Conservation (phyloP, 768 basidiomycete species). For the Phlegmacium glaucopus region DNA sequence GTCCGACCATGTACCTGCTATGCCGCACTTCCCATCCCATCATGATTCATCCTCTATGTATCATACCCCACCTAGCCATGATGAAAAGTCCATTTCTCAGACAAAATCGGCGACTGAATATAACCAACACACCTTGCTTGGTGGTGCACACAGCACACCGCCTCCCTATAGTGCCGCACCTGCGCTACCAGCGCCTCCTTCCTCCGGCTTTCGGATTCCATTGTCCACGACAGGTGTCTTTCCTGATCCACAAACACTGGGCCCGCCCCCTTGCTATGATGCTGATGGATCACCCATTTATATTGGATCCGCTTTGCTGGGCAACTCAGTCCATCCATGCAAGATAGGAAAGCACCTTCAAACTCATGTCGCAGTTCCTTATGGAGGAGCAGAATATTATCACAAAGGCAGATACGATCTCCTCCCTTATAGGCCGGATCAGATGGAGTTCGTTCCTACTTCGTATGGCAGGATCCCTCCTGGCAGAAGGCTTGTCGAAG, state of each 20-base stretch:
- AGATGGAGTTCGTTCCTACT: conserved; percentile 75
- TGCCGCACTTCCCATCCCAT: no score
- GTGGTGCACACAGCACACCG: conserved; percentile 17
- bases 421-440: conserved; percentile 59
- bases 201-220: conserved; percentile 67
- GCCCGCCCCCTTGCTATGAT: conserved; percentile 53
- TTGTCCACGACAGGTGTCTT: conserved; percentile 43
- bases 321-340: conserved; percentile 74
- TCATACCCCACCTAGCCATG: no score
- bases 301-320: conserved; percentile 71
- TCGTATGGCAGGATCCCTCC: conserved; percentile 56
- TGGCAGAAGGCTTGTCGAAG: conserved; percentile 60
- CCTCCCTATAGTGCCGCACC: conserved; percentile 8
- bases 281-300: conserved; percentile 61
- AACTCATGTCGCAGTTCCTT: conserved; percentile 54
- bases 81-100: not conserved
- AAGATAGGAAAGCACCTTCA: conserved; percentile 66
- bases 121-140: conserved; percentile 5
- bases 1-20: not conserved
- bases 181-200: conserved; percentile 32
- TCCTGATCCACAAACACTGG: conserved; percentile 39
- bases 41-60: no score
- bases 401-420: conserved; percentile 73
- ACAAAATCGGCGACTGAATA: conserved; percentile 3
- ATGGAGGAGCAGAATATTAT: conserved; percentile 54